Percentiles rank a stretch among this genome's conserved stretches.
These are phyloP conservation scores for Pseudogymnoascus sp. DNA, from an alignment of 2,329 filamentous ascomycete genomes.

Conservation along the genomic window DNA sequence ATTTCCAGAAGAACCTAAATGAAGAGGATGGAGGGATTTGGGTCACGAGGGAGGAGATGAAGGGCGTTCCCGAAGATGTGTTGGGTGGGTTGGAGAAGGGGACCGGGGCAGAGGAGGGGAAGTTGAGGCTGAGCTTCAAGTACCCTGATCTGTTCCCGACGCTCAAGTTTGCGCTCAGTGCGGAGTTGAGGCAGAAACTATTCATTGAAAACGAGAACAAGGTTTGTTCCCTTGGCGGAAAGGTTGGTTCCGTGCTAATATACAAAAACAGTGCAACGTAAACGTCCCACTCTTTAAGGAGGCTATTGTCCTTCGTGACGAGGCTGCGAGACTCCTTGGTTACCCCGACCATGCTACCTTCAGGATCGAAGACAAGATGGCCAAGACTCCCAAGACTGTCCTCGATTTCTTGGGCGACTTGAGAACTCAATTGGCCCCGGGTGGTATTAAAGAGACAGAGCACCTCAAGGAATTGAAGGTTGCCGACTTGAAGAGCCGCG, in stretches of 20 bases:
- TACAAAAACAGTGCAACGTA: slow-evolving; percentile 44
- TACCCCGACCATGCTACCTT: slow-evolving; percentile 71
- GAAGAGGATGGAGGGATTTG: slow-evolving; percentile 76
- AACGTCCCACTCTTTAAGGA: slow-evolving; percentile 70
- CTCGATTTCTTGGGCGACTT: slow-evolving; percentile 66
- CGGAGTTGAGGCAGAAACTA: slow-evolving; percentile 59
- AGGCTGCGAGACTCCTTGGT: slow-evolving; percentile 66
- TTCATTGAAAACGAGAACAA: slow-evolving; percentile 76
- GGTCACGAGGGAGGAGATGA: slow-evolving; percentile 65
- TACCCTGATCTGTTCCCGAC: slow-evolving; percentile 74
- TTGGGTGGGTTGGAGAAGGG: slow-evolving; percentile 61
- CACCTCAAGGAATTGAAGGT: slow-evolving; percentile 69
- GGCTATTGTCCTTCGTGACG: slow-evolving; percentile 65
- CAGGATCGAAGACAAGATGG: slow-evolving; percentile 77
- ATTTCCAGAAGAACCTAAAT: slow-evolving; percentile 72
- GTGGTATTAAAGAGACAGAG: slow-evolving; percentile 61
- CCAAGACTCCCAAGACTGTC: slow-evolving; percentile 65
- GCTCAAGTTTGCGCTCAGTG: slow-evolving; percentile 66
- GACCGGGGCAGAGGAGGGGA: slow-evolving; percentile 61
- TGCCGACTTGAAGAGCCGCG: slow-evolving; percentile 53
- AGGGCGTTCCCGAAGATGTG: slow-evolving; percentile 66
- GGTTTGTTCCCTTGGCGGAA: slow-evolving; percentile 29
- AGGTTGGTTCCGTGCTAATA: not conserved
- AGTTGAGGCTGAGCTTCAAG: slow-evolving; percentile 71
- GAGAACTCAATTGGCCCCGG: slow-evolving; percentile 55